Conservation (phyloP, 202 grass and related monocot genomes). For the Elaeis oleifera region DNA sequence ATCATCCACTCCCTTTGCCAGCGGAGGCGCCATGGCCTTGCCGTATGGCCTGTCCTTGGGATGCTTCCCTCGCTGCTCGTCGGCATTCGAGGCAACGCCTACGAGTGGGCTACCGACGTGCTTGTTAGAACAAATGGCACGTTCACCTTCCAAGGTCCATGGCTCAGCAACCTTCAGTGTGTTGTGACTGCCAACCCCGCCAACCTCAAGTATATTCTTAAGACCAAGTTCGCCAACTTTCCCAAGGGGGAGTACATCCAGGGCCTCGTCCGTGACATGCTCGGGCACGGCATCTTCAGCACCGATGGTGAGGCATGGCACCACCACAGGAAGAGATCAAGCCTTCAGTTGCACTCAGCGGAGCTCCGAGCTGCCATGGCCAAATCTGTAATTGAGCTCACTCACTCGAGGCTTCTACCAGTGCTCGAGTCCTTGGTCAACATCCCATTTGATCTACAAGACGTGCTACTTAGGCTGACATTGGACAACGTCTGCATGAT, state of each 20-base stretch:
- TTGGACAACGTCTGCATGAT: constrained; percentile 13
- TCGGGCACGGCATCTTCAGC: constrained; percentile 13
- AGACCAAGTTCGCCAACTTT: constrained; percentile 4
- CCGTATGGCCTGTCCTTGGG: background rate
- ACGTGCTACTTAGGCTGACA: constrained; percentile 7
- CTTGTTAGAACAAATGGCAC: too few species aligned
- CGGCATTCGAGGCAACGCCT: background rate
- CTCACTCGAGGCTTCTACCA: constrained; percentile 7
- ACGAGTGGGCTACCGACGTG: constrained; percentile 4
- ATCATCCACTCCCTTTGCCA: background rate
- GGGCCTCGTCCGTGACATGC: constrained; percentile 1
- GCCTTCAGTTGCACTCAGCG: constrained; percentile 10
- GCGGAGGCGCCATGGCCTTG: constrained; percentile 1
- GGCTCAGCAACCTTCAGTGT: too few species aligned
- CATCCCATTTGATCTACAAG: background rate
- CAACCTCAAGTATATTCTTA: too few species aligned
- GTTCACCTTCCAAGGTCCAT: too few species aligned
- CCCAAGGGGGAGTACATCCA: constrained; percentile 15
- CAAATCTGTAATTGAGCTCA: background rate
- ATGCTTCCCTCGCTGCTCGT: constrained; percentile 12
- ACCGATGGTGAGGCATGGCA: constrained; percentile 7
- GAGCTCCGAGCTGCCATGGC: background rate
- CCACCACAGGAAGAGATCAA: background rate
- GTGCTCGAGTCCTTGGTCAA: background rate
- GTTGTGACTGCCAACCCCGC: too few species aligned